phyloP scores from a whole-genome alignment of 768 basidiomycete species.

The Rossbeevera mucosa region DNA sequence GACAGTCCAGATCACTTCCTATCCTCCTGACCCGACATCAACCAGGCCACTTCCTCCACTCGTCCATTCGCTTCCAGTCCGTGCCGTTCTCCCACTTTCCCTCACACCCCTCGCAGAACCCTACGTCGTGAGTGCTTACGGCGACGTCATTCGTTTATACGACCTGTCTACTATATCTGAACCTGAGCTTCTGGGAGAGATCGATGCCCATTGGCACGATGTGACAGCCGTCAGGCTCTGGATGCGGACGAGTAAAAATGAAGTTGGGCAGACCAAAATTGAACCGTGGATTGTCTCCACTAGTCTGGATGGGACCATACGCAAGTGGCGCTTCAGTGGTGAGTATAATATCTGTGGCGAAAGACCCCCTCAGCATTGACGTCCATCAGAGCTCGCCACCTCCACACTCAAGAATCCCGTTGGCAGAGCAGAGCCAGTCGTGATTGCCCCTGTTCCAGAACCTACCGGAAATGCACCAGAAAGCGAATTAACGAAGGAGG shows the following conservation, averaged over 20 bases:
- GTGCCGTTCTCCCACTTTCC: conserved; percentile 65
- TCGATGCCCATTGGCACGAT: conserved; percentile 91
- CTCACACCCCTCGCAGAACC: conserved; percentile 63
- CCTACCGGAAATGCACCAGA: conserved; percentile 27
- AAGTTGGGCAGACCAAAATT: conserved; percentile 43
- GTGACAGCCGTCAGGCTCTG: conserved; percentile 73
- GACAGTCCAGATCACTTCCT: conserved; percentile 60
- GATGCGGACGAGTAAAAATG: conserved; percentile 47
- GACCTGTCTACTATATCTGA: conserved; percentile 67
- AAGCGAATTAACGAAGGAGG: conserved; percentile 70
- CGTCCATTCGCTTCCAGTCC: conserved; percentile 60
- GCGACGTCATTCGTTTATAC: conserved; percentile 77
- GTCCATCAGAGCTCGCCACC: conserved; percentile 21
- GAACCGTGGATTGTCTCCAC: conserved; percentile 83
- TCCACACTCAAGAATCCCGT: conserved; percentile 23
- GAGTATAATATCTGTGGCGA: conserved; percentile 1
- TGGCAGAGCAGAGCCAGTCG: conserved; percentile 12
- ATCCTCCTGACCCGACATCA: conserved; percentile 31
- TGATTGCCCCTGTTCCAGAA: conserved; percentile 27
- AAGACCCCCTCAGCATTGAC: not conserved
- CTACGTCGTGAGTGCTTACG: conserved; percentile 77
- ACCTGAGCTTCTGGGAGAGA: conserved; percentile 63
- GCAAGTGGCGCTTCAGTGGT: conserved; percentile 80
- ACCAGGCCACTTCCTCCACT: conserved; percentile 48
- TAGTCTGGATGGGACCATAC: conserved; percentile 82